A percentile compares a stretch with the other conserved stretches of the same genome.
These are phyloP conservation scores for Leccinellum rugosiceps DNA, from an alignment of 768 basidiomycete species.

Conservation along the genomic window DNA sequence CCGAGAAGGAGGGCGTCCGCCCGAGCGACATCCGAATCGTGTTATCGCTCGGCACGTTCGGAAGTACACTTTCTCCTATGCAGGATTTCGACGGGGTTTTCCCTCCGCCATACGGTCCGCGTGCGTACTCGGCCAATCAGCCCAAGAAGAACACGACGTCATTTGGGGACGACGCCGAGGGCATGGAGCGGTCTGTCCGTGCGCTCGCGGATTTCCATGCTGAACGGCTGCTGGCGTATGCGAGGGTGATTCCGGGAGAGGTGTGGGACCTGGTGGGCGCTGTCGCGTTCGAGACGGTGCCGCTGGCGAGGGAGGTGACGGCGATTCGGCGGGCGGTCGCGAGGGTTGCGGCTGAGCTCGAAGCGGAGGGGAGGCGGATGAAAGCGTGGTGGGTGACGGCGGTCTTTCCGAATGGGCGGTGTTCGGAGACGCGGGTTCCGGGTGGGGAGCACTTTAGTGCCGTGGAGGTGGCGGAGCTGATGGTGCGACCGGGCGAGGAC, in stretches of 20 bases:
- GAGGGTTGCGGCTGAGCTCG: slow-evolving; percentile 29
- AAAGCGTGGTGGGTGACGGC: slow-evolving; percentile 79
- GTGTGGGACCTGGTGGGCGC: slow-evolving; percentile 58
- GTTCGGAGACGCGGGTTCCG: slow-evolving; percentile 37
- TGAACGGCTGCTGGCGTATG: slow-evolving; percentile 54
- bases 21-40: slow-evolving; percentile 44
- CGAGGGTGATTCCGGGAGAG: slow-evolving; percentile 35
- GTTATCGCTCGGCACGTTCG: slow-evolving; percentile 73
- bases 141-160: slow-evolving; percentile 39
- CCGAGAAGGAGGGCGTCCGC: slow-evolving; percentile 18
- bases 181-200: slow-evolving; percentile 39
- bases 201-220: slow-evolving; percentile 63
- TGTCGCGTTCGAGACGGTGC: slow-evolving; percentile 78
- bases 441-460: slow-evolving; percentile 28
- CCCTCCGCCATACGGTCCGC: slow-evolving; percentile 72
- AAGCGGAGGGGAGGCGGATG: slow-evolving; percentile 15
- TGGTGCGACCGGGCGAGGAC: slow-evolving; percentile 29
- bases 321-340: slow-evolving; percentile 64
- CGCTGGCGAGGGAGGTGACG: slow-evolving; percentile 58
- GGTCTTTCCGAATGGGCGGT: slow-evolving; percentile 53
- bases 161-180: slow-evolving; percentile 36
- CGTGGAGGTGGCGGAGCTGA: slow-evolving; percentile 42
- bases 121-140: slow-evolving; percentile 30
- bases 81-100: slow-evolving; percentile 76
- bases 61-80: slow-evolving; percentile 59